These are phyloP conservation scores for Panellus pusillus DNA, from an alignment of 768 basidiomycete genomes.

Conservation along the genomic window DNA sequence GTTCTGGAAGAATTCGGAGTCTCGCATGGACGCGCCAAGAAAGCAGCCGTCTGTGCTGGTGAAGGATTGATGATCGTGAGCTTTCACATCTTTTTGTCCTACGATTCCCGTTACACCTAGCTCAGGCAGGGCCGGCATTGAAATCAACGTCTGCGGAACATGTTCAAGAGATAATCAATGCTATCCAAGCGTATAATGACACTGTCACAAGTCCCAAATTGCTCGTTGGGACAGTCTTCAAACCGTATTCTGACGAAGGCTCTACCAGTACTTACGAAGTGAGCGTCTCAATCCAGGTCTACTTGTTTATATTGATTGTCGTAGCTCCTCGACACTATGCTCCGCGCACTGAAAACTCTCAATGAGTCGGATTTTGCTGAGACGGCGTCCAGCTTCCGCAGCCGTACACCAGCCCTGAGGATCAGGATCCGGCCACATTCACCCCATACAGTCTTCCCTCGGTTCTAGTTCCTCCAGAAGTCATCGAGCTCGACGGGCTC, in stretches of 20 bases:
- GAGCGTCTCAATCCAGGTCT: conserved; percentile 6
- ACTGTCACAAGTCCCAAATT: conserved; percentile 56
- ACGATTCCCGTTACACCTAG: not conserved
- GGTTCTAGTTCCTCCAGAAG: conserved; percentile 85
- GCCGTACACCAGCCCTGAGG: conserved; percentile 57
- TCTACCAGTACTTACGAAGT: conserved; percentile 65
- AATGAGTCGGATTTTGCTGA: conserved; percentile 61
- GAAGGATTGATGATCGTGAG: conserved; percentile 78
- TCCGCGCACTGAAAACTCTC: conserved; percentile 62
- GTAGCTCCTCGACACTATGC: conserved; percentile 75
- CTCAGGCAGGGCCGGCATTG: conserved; percentile 67
- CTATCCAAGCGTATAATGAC: conserved; percentile 72
- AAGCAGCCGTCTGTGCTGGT: conserved; percentile 76
- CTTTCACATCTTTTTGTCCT: not conserved
- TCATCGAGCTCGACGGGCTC: conserved; percentile 76
- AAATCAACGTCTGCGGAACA: conserved; percentile 60
- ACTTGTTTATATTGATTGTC: conserved; percentile 4
- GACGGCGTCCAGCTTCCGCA: conserved; percentile 55
- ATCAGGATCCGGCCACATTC: conserved; percentile 38
- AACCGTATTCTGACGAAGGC: conserved; percentile 45
- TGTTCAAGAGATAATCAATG: conserved; percentile 66
- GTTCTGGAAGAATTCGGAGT: conserved; percentile 91
- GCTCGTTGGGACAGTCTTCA: conserved; percentile 63
- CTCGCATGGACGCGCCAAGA: conserved; percentile 80
- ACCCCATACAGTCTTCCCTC: conserved; percentile 69